Evolutionary conservation across 164 flowering plant species (phyloP), one percentile per base, ranked within the genome.

Genomic region (Nymphaea thermarum): DNA sequence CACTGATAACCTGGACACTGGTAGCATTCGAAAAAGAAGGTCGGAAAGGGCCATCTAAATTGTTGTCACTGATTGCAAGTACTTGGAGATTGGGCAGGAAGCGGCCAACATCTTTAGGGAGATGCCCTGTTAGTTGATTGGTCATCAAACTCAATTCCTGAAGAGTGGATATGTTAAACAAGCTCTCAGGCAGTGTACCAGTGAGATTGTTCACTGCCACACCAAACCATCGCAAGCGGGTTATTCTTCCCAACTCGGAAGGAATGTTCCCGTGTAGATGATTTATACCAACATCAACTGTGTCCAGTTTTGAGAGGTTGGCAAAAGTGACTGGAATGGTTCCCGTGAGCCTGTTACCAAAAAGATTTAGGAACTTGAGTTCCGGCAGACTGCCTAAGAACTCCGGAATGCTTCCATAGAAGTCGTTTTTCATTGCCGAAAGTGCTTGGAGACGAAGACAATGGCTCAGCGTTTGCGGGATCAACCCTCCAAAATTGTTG

Each of bases 271-370:
- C 73, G 4, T 60, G 41, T n/a, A 71, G 44, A n/a, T 8, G 60
- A 59, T 66, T 66, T 4, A 4, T 2, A 2, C 41, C 7, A 6
- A 71, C 10, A 41, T 2, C 4, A 11, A 71, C 10, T 59, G 3
- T n/a, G 10, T 4, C 57, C 25, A 73, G 66, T 4, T 44, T 11
- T 16, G 72, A 42, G n/a, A 69, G 57, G 43, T 68, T 72, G 7
- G 59, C 64, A 41, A 69, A 6, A 8, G 71, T 63, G 4, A 66
- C 14, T 42, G 82, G 82, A 61, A 80, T 73, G 44, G 25, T 42
- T 14, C 82, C 80, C 6, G n/a, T 43, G 14, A 79, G 66, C 1
- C 43, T 41, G 63, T 80, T 71, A 10, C 2, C 51, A 15, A 3
- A 10, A 16, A 70, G 68, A 44, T 14, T 4, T 43, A 71, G 43